Evolutionary conservation across 2,329 filamentous ascomycete genomes (phyloP).

Genomic region (Calonectria honghensis): DNA sequence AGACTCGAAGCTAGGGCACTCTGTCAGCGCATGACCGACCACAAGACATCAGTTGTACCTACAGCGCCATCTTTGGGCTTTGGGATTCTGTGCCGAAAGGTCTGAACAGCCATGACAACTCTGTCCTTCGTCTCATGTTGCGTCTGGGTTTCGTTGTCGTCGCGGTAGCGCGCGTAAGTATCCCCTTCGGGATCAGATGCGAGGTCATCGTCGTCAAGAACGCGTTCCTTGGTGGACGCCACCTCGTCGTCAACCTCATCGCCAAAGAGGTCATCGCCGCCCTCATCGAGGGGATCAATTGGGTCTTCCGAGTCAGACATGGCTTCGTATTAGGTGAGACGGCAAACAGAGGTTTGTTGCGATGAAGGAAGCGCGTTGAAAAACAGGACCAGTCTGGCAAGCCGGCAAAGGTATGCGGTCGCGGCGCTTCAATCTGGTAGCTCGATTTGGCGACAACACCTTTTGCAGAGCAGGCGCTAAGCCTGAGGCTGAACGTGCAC

Average conservation of each 20-base stretch:
- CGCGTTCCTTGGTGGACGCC: constrained; percentile 76
- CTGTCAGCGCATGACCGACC: constrained; percentile 20
- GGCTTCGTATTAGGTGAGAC: background rate
- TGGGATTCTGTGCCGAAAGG: constrained; percentile 82
- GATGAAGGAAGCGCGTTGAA: constrained; percentile 6
- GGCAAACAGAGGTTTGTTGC: constrained; percentile 1
- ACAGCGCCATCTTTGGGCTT: constrained; percentile 83
- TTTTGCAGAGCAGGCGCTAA: constrained; percentile 19
- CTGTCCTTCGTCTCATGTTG: constrained; percentile 71
- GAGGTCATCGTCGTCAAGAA: constrained; percentile 77
- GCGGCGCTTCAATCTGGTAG: constrained; percentile 38
- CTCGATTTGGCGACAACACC: constrained; percentile 26
- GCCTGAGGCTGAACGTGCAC: constrained; percentile 46
- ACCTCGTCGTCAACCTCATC: constrained; percentile 76
- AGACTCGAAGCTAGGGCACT: constrained; percentile 75
- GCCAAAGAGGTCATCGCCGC: constrained; percentile 78
- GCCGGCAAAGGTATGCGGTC: constrained; percentile 37
- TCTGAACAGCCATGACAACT: constrained; percentile 77
- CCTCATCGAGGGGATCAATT: constrained; percentile 72
- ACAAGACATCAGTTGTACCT: constrained; percentile 54
- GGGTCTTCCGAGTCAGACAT: constrained; percentile 77
- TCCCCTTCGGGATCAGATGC: constrained; percentile 70
- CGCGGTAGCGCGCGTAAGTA: constrained; percentile 63
- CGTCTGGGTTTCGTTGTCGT: constrained; percentile 67
- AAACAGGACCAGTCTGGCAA: constrained; percentile 36